phyloP scores from a whole-genome alignment of 495 filamentous ascomycete species.

The Parachaetomium inaequale region DNA sequence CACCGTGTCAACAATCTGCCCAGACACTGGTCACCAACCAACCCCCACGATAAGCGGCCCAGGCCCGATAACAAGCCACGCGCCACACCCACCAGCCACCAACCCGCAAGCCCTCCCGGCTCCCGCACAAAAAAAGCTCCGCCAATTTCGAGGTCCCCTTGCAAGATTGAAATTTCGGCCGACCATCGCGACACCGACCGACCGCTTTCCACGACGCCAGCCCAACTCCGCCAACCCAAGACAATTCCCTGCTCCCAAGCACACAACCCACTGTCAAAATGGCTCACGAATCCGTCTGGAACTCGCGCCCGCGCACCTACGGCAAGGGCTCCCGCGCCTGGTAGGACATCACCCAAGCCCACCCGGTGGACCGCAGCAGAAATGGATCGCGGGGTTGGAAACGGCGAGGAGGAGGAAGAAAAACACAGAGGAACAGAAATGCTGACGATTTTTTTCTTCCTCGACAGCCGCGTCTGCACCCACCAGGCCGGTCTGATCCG shows the following conservation, averaged over 20 bases:
- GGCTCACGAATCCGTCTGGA: constrained; percentile 99
- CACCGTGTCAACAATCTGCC: background rate
- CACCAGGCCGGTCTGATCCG: constrained; percentile 94
- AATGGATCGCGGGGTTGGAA: background rate
- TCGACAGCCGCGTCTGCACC: constrained; percentile 84
- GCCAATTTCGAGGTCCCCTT: constrained; percentile 19
- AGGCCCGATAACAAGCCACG: constrained; percentile 6
- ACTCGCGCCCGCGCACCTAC: constrained; percentile 92
- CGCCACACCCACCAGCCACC: constrained; percentile 25
- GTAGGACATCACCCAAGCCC: constrained; percentile 50
- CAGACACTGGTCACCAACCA: no score
- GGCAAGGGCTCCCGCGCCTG: constrained; percentile 91
- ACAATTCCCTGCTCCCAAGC: constrained; percentile 12
- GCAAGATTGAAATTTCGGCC: constrained; percentile 15
- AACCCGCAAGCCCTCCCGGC: constrained; percentile 29
- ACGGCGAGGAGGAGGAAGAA: background rate
- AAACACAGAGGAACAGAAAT: background rate
- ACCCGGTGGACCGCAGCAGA: background rate
- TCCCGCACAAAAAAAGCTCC: constrained; percentile 33
- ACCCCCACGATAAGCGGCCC: background rate
- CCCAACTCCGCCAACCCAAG: constrained; percentile 20
- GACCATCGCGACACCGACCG: constrained; percentile 13
- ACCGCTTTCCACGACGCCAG: constrained; percentile 13
- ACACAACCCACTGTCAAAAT: constrained; percentile 52
- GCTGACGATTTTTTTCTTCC: constrained; percentile 20